Evolutionary conservation across 768 basidiomycete genomes (phyloP), one percentile per base, ranked within the genome.

Genomic region (Boletus sp.): DNA sequence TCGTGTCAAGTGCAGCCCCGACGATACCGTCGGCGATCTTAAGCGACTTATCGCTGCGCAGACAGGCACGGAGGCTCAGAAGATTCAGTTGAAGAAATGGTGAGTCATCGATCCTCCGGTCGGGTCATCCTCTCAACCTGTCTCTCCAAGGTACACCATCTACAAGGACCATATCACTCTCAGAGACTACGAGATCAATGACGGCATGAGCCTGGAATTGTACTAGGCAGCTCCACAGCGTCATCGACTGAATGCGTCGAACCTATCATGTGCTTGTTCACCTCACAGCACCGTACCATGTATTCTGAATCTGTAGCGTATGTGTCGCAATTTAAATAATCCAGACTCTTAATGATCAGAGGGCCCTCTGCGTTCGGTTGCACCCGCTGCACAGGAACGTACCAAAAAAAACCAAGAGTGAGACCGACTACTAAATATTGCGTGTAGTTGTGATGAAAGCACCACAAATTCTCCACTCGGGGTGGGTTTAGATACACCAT

Each of bases 51-150:
- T 99, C 64, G 96, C 89, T 2, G 96, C 94, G 0, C 97, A 99
- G 73, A 97, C 84, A 0, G 97, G 97, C 52, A 97, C 96, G 15
- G 85, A 92, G 67, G 66, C 76, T 5, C 75, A 73, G 35, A 98
- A 96, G 83, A 96, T 99, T 56, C 83, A 86, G 67, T 77, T 99
- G 51, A 98, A 97, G 87, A 98, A 98, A 82, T 98, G 95, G 97
- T 92, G 62, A 56, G 87, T 73, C 9, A 4, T 52, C 17, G 18
- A 11, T 45, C 9, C 33, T 32, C n/a, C n/a, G 0, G 5, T 12
- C 2, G 32, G 17, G 29, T 28, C 44, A 7, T 48, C 17, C 3
- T 45, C 55, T 53, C 36, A 36, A 33, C n/a, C 29, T 28, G 28
- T 24, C 36, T 37, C 36, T 46, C 32, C 11, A 65, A 95, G 94